A percentile compares a stretch with the other conserved stretches of the same genome.
phyloP scores from a whole-genome alignment of 108 stramenopile genomes.

The Cyclostephanos invisitatus region DNA sequence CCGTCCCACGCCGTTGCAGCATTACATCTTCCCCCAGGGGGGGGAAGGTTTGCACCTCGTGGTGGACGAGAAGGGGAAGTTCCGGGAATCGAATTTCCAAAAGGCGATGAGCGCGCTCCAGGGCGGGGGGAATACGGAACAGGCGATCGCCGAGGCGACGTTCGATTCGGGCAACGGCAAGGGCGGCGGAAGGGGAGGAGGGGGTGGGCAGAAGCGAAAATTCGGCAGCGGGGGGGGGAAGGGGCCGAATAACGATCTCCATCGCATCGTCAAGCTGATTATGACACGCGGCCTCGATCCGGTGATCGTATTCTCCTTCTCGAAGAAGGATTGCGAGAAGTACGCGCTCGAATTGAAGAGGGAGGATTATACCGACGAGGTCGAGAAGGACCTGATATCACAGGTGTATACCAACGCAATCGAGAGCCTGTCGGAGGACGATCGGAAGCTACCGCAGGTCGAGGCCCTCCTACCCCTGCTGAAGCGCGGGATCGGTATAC shows the following conservation, averaged over 20 bases:
- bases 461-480: conserved; percentile 92
- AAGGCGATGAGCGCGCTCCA: conserved; percentile 91
- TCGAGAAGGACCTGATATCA: conserved; percentile 93
- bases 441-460: conserved; percentile 95
- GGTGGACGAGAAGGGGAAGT: conserved; percentile 97
- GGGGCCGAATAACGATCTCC: conserved; percentile 76
- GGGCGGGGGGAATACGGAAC: conserved; percentile 50
- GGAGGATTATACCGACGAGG: conserved; percentile 96
- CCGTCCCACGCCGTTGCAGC: conserved; percentile 97
- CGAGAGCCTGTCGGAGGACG: conserved; percentile 93
- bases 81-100: conserved; percentile 95
- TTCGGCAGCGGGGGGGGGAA: conserved; percentile 64
- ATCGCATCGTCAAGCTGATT: conserved; percentile 94
- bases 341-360: conserved; percentile 89
- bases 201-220: conserved; percentile 60
- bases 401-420: conserved; percentile 97
- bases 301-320: conserved; percentile 97
- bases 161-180: conserved; percentile 70
- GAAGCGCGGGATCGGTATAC: conserved; percentile 97
- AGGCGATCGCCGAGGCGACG: conserved; percentile 69
- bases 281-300: conserved; percentile 95
- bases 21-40: conserved; percentile 95
- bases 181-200: conserved; percentile 56
- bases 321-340: conserved; percentile 96
- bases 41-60: conserved; percentile 96